Base-by-base conservation (phyloP, 345 rosid species). In the Aethionema arabicum region DNA sequence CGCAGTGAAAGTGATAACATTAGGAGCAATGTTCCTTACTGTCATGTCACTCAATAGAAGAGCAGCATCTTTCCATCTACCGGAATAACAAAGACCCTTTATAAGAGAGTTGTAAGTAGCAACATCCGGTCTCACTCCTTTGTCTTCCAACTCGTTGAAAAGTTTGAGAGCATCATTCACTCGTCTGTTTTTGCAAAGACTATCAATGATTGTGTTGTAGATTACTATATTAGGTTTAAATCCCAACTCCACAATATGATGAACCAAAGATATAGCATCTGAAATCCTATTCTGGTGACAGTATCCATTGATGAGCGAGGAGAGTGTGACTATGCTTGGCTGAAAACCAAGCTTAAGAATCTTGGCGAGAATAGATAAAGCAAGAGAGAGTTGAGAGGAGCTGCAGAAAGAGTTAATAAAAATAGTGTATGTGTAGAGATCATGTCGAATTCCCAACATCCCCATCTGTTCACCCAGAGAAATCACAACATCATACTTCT, bases 321-420 rank as follows among this genome's bases (percentile, higher is more conserved):
- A 53, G 41, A 61, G 15, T 8, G 67, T 69, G 40, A 69, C 60
- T 9, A 5, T 61, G 61, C 41, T 52, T 0, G 73, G 73, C 50
- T 46, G 14, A 39, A 10, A 54, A 45, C 73, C 73, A 61, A 69
- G 67, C 15, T 69, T 69, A 53, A 69, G 29, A 55, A 69, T 69
- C 53, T 61, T 69, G 0, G 68, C 63, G 11, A 54, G 47, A 54
- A 61, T 15, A 52, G 68, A 69, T 29, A 69, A 69, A 37, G 55
- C 73, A 12, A 69, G 7, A 52, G 66, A 41, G 54, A 69, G 56
- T 52, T 69, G 67, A 61, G 42, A 46, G 21, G 54, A 61, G 56
- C 36, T 36, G 63, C 73, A 69, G 8, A 52, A 69, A 61, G 49
- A 69, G 30, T 61, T 61, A 7, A 61, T 61, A 55, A 69, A 16